Conservation (phyloP, 2,329 filamentous ascomycete genomes). For the Teratosphaeria pseudoeucalypti region DNA sequence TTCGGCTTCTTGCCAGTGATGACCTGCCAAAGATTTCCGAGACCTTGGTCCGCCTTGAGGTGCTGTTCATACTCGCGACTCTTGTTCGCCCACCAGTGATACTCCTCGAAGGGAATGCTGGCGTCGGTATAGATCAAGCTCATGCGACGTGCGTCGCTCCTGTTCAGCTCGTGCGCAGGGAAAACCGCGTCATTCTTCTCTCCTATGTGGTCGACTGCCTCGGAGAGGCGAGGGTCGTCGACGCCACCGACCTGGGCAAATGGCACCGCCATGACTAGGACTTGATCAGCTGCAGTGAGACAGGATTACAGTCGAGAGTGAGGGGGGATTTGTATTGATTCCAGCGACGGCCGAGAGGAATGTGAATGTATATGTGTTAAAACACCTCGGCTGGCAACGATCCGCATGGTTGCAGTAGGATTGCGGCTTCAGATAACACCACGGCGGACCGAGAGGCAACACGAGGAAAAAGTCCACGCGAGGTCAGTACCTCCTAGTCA, state of each 20-base stretch:
- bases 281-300: neutral
- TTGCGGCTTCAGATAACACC: neutral
- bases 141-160: neutral
- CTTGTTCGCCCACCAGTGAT: neutral
- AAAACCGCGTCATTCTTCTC: neutral
- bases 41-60: neutral
- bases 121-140: neutral
- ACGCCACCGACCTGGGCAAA: slow-evolving; percentile 6
- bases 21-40: neutral
- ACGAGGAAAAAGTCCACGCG: neutral
- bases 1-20: neutral
- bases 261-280: neutral
- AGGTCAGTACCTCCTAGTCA: neutral
- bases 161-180: neutral
- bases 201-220: neutral
- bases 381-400: neutral
- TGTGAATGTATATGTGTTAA: neutral
- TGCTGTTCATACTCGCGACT: neutral
- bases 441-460: neutral
- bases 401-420: neutral
- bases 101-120: neutral
- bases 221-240: slow-evolving; percentile 5
- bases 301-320: neutral
- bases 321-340: neutral
- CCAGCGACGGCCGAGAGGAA: neutral